A percentile compares a stretch with the other conserved stretches of the same genome.
phyloP scores from a whole-genome alignment of 345 rosid genomes.

The Eucalyptus curtisii region DNA sequence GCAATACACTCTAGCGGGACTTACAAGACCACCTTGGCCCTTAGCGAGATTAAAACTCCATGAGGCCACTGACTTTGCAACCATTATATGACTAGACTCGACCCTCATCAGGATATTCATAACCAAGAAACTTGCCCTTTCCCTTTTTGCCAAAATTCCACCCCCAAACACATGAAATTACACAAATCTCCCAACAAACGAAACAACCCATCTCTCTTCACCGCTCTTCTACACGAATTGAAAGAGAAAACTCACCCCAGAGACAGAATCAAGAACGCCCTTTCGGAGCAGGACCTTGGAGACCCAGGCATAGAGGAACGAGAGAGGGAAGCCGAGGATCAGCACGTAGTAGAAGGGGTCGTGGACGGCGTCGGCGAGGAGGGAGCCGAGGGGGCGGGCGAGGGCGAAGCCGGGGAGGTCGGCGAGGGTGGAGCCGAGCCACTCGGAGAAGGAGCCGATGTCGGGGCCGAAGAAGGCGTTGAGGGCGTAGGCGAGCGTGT shows the following conservation, averaged over 20 bases:
- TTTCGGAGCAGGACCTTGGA: conserved; percentile 27
- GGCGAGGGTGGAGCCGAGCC: conserved; percentile 35
- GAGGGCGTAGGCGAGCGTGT: conserved; percentile 38
- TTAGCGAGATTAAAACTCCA: background rate
- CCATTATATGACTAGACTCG: background rate
- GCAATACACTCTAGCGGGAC: background rate
- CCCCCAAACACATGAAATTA: background rate
- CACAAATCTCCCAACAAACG: background rate
- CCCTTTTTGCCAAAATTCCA: background rate
- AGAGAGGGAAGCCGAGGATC: conserved; percentile 45
- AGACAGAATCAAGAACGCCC: conserved; percentile 37
- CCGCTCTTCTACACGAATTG: background rate
- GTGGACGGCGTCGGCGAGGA: conserved; percentile 32
- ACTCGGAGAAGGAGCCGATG: conserved; percentile 61
- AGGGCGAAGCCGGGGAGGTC: background rate
- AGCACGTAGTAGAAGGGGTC: conserved; percentile 42
- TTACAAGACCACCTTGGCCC: background rate
- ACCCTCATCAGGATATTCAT: background rate
- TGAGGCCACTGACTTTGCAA: background rate
- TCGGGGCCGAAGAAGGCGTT: conserved; percentile 79
- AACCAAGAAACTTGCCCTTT: background rate
- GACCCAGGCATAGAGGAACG: conserved; percentile 32
- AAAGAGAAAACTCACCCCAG: conserved; percentile 24
- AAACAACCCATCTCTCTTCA: background rate
- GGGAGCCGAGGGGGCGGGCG: conserved; percentile 11